phyloP scores from a whole-genome alignment of 176 grass and related monocot genomes.

The Bromus sterilis region DNA sequence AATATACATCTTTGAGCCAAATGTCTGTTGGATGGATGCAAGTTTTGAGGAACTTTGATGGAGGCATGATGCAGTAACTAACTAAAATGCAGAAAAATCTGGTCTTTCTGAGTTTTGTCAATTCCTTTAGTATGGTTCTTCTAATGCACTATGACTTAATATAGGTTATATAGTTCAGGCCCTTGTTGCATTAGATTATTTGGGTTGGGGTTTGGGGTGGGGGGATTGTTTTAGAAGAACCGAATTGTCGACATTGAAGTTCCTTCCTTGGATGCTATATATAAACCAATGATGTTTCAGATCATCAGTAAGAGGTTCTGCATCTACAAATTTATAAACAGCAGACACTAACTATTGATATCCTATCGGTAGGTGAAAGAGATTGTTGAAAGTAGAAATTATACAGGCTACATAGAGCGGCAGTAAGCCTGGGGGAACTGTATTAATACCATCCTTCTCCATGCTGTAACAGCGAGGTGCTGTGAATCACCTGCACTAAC shows the following conservation, averaged over 20 bases:
- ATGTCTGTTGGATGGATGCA: conserved; percentile 9
- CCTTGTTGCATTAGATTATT: not conserved
- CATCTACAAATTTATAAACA: not conserved
- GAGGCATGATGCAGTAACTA: conserved; percentile 12
- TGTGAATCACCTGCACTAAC: not conserved
- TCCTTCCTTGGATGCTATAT: not conserved
- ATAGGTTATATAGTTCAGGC: not conserved
- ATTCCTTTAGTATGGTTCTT: not conserved
- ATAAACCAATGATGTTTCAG: not conserved
- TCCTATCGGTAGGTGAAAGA: not conserved
- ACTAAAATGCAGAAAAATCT: conserved; percentile 13
- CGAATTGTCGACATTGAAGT: not conserved
- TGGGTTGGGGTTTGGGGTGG: not conserved
- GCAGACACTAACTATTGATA: not conserved
- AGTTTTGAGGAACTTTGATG: conserved; percentile 27
- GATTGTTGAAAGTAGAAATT: conserved; percentile 9
- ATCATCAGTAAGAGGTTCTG: not conserved
- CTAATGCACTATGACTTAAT: not conserved
- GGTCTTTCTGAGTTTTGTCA: not conserved
- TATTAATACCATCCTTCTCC: not conserved
- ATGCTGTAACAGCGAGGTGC: not conserved
- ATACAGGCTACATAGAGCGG: conserved; percentile 1
- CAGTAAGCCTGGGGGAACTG: not conserved
- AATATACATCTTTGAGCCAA: conserved; percentile 12
- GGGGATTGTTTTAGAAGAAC: not conserved